Evolutionary conservation across 1,284 basidiomycete species (phyloP).

Genomic region (Pisolithus thermaeus): DNA sequence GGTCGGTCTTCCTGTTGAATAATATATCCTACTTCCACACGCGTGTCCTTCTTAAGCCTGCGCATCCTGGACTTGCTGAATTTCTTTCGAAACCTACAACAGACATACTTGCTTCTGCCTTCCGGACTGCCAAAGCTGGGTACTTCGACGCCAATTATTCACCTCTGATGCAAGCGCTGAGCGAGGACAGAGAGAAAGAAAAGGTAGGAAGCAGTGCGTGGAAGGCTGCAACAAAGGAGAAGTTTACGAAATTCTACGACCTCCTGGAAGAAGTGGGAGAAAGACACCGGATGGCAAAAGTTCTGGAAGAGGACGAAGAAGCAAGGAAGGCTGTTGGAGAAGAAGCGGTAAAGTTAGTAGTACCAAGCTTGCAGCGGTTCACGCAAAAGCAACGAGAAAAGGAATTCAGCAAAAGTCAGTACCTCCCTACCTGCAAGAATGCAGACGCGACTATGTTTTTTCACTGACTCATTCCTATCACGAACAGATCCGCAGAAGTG

Average conservation of each 20-base stretch:
- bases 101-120: slow-evolving; percentile 59
- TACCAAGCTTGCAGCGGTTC: slow-evolving; percentile 67
- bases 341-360: slow-evolving; percentile 68
- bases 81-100: slow-evolving; percentile 57
- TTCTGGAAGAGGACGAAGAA: slow-evolving; percentile 66
- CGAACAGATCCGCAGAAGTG: slow-evolving; percentile 72
- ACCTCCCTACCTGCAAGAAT: neutral
- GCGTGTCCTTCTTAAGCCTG: slow-evolving; percentile 48
- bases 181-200: slow-evolving; percentile 59
- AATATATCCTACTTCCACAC: slow-evolving; percentile 65
- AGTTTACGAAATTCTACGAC: slow-evolving; percentile 74
- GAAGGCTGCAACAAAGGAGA: slow-evolving; percentile 68
- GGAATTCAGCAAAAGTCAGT: slow-evolving; percentile 79
- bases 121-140: slow-evolving; percentile 70
- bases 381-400: slow-evolving; percentile 68
- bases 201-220: slow-evolving; percentile 38
- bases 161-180: slow-evolving; percentile 64
- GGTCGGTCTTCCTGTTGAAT: slow-evolving; percentile 72
- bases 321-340: slow-evolving; percentile 54
- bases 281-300: slow-evolving; percentile 57
- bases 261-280: slow-evolving; percentile 71
- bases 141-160: slow-evolving; percentile 80
- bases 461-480: neutral
- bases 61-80: slow-evolving; percentile 36
- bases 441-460: neutral